Conservation (phyloP, 257 asterid genomes). For the Coffea eugenioides region DNA sequence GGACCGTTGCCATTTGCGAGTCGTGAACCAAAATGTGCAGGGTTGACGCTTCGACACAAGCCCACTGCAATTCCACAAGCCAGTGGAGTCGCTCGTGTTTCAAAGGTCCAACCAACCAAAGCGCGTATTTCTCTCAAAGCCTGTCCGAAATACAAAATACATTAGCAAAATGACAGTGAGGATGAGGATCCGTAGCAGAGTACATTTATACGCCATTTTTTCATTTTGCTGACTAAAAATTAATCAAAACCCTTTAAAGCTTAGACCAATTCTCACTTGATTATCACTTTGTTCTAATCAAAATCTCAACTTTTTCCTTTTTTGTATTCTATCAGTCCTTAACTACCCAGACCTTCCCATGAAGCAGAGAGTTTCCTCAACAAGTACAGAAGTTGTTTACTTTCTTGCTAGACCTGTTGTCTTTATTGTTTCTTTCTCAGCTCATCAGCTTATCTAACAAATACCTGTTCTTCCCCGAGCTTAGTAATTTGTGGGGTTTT, state of each 20-base stretch:
- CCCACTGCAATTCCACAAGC: background rate
- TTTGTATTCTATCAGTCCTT: constrained; percentile 11
- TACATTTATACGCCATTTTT: background rate
- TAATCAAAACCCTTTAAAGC: constrained; percentile 25
- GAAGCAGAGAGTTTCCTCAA: constrained; percentile 9
- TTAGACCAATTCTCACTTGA: constrained; percentile 28
- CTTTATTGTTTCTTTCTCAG: constrained; percentile 4
- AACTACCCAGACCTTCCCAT: constrained; percentile 27
- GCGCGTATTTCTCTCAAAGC: constrained; percentile 10
- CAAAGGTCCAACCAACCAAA: constrained; percentile 5
- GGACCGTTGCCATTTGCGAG: too few species aligned
- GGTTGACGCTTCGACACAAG: too few species aligned
- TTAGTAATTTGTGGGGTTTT: constrained; percentile 1
- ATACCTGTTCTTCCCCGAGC: background rate
- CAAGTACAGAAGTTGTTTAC: constrained; percentile 6
- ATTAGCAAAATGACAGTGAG: background rate
- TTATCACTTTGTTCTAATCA: constrained; percentile 27
- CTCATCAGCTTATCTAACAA: background rate
- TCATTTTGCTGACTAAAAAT: background rate
- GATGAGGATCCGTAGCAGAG: background rate
- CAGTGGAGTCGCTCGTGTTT: background rate
- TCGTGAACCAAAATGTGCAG: too few species aligned
- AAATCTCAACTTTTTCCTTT: constrained; percentile 39
- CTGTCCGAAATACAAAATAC: background rate
- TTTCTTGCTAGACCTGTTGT: background rate